Conservation (phyloP, 768 basidiomycete genomes). For the Tylopilus plumbeoviolaceoides region DNA sequence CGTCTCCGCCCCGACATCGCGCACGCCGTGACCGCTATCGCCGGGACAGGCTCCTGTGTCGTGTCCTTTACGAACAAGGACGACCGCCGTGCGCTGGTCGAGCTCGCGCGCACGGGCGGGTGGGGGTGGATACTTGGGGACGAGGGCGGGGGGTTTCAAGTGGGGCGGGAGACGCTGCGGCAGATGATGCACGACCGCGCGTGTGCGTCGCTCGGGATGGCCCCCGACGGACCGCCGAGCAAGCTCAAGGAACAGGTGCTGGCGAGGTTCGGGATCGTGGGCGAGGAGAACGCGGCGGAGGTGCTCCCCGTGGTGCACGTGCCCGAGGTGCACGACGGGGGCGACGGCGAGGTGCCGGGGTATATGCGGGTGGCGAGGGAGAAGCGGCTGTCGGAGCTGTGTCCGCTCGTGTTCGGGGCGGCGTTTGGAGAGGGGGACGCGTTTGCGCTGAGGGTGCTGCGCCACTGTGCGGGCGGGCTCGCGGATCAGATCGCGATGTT, state of each 20-base stretch:
- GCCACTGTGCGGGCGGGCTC: slow-evolving; percentile 47
- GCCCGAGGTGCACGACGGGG: slow-evolving; percentile 40
- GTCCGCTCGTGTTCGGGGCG: slow-evolving; percentile 73
- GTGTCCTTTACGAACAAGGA: slow-evolving; percentile 52
- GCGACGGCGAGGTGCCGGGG: slow-evolving; percentile 13
- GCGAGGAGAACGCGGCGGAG: slow-evolving; percentile 48
- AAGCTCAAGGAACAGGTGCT: slow-evolving; percentile 47
- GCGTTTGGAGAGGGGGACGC: slow-evolving; percentile 68
- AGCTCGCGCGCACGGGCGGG: slow-evolving; percentile 70
- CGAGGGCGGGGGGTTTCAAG: slow-evolving; percentile 78
- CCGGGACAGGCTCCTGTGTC: slow-evolving; percentile 78
- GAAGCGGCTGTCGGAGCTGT: slow-evolving; percentile 68
- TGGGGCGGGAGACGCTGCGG: slow-evolving; percentile 73
- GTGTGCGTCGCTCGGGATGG: slow-evolving; percentile 36
- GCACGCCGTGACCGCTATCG: slow-evolving; percentile 69
- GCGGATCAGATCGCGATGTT: slow-evolving; percentile 57
- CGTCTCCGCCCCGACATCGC: slow-evolving; percentile 53
- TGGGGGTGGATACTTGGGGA: slow-evolving; percentile 87
- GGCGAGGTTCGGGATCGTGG: slow-evolving; percentile 49
- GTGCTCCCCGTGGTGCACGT: slow-evolving; percentile 61
- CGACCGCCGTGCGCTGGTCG: slow-evolving; percentile 40
- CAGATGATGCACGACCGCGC: slow-evolving; percentile 60
- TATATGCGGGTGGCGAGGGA: slow-evolving; percentile 47
- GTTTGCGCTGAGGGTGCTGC: slow-evolving; percentile 59
- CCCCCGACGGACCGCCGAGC: slow-evolving; percentile 10